These are phyloP conservation scores for Colletotrichum scovillei DNA, from an alignment of 2,329 filamentous ascomycete genomes.

Conservation along the genomic window DNA sequence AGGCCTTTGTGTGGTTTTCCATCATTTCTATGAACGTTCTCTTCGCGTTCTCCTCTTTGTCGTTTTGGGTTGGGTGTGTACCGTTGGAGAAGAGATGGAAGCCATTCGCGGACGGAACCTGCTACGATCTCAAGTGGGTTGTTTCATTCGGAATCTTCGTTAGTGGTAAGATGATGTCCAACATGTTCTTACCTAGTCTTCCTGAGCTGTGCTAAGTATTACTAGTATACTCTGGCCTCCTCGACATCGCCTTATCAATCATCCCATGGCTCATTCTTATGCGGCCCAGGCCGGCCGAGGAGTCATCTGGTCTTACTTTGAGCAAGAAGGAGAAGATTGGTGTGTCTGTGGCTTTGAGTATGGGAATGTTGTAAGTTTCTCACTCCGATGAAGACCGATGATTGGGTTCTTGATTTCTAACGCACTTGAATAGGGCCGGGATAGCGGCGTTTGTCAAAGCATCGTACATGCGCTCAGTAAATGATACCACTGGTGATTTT, in stretches of 20 bases:
- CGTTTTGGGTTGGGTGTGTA: slow-evolving; percentile 40
- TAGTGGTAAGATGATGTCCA: background rate
- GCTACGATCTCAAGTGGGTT: slow-evolving; percentile 29
- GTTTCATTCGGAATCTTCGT: slow-evolving; percentile 35
- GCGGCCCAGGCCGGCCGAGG: slow-evolving; percentile 34
- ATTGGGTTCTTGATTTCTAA: background rate
- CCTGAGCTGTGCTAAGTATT: background rate
- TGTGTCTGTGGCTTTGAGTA: slow-evolving; percentile 49
- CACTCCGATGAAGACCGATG: too few species aligned
- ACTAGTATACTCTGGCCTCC: slow-evolving; percentile 41
- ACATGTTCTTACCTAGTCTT: too few species aligned
- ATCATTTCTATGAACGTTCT: slow-evolving; percentile 44
- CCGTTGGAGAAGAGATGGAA: slow-evolving; percentile 37
- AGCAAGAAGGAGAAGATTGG: slow-evolving; percentile 49
- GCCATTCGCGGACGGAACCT: slow-evolving; percentile 26
- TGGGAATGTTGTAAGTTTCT: slow-evolving; percentile 38
- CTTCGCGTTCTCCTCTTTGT: slow-evolving; percentile 37
- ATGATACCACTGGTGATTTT: slow-evolving; percentile 26
- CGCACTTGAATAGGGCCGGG: slow-evolving; percentile 26
- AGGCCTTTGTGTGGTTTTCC: slow-evolving; percentile 44
- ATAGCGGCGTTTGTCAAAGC: slow-evolving; percentile 36
- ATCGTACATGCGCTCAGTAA: slow-evolving; percentile 29
- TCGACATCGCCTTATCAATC: slow-evolving; percentile 50
- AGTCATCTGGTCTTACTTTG: slow-evolving; percentile 24
- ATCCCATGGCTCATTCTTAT: slow-evolving; percentile 52